Evolutionary conservation across 768 basidiomycete species (phyloP).

Genomic region (Termitomyces sp.): DNA sequence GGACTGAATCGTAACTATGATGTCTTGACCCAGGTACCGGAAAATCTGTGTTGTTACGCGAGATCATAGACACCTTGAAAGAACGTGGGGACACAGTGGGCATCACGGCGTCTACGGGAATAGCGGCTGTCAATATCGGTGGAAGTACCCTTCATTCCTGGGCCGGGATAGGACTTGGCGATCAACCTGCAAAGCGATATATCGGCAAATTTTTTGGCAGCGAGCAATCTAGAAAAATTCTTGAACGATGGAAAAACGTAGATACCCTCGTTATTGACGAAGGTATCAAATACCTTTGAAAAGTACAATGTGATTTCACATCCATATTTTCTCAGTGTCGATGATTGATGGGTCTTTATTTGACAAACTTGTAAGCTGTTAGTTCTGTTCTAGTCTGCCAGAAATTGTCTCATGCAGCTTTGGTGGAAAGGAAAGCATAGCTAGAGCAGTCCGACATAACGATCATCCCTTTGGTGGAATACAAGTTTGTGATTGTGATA

Average conservation of each 20-base stretch:
- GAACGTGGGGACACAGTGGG: slow-evolving; percentile 36
- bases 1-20: neutral
- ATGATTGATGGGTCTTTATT: slow-evolving; percentile 83
- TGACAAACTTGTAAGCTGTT: slow-evolving; percentile 62
- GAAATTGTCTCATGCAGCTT: slow-evolving; percentile 3
- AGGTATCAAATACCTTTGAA: slow-evolving; percentile 40
- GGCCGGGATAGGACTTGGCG: slow-evolving; percentile 77
- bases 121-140: slow-evolving; percentile 79
- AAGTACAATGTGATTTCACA: neutral
- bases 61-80: slow-evolving; percentile 54
- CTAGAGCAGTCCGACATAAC: slow-evolving; percentile 45
- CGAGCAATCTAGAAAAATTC: slow-evolving; percentile 28
- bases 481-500: slow-evolving; percentile 41
- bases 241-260: slow-evolving; percentile 57
- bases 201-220: slow-evolving; percentile 48
- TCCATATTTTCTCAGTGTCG: slow-evolving; percentile 51
- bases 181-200: slow-evolving; percentile 45
- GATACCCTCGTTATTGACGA: slow-evolving; percentile 80
- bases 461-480: slow-evolving; percentile 77
- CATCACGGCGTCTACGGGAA: slow-evolving; percentile 77
- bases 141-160: slow-evolving; percentile 78
- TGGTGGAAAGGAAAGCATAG: slow-evolving; percentile 57
- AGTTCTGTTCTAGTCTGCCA: neutral
- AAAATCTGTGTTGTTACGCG: slow-evolving; percentile 75
- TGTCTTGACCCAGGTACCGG: slow-evolving; percentile 50